Evolutionary conservation across 2,329 filamentous ascomycete species (phyloP).

Genomic region (Alternaria arborescens): DNA sequence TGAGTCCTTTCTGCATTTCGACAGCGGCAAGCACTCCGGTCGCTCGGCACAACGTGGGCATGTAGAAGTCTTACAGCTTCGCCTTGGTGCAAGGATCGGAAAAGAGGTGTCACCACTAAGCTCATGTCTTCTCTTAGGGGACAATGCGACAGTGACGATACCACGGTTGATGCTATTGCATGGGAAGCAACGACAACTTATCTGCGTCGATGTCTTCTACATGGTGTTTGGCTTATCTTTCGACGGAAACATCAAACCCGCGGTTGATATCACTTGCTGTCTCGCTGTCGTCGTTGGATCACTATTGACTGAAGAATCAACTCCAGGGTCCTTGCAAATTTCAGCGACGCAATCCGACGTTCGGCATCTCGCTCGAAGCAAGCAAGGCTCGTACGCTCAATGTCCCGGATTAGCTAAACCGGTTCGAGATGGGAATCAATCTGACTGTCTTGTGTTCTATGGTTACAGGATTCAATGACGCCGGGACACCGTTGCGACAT

Average conservation of each 20-base stretch:
- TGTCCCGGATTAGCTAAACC: background rate
- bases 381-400: background rate
- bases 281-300: background rate
- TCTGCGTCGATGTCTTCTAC: background rate
- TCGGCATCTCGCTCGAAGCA: background rate
- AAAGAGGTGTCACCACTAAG: background rate
- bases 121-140: background rate
- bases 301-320: background rate
- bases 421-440: background rate
- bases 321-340: background rate
- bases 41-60: background rate
- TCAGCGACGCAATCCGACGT: background rate
- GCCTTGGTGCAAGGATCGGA: background rate
- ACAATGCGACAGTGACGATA: background rate
- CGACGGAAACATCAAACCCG: background rate
- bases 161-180: background rate
- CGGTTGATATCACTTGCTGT: background rate
- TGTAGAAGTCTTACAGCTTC: background rate
- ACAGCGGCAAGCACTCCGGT: background rate
- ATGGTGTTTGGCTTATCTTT: background rate
- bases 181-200: background rate
- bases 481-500: constrained; percentile 1
- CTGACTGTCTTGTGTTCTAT: background rate
- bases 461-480: background rate
- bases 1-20: background rate